Evolutionary conservation across 805 yeast genomes (phyloP).

Genomic region (Ogataea sp.): DNA sequence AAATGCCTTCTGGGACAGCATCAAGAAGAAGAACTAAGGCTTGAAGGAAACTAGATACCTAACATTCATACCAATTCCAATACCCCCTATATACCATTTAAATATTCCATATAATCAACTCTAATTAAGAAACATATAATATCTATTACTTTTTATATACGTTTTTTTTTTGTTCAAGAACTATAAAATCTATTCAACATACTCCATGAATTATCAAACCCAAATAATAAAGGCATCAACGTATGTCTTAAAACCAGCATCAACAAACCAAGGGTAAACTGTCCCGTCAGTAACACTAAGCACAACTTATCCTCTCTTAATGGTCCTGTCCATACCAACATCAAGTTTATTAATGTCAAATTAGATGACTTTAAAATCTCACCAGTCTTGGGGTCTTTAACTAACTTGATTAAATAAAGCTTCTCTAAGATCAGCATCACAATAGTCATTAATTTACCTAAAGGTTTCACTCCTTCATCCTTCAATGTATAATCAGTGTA

Average conservation of each 20-base stretch:
- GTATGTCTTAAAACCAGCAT: slow-evolving; percentile 75
- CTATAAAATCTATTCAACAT: slow-evolving; percentile 23
- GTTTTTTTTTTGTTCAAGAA: not conserved
- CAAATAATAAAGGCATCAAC: slow-evolving; percentile 79
- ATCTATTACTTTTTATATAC: not conserved
- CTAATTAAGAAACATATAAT: too few relatives aligned
- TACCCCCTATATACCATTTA: too few relatives aligned
- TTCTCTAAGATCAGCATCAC: slow-evolving; percentile 39
- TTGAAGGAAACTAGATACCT: not conserved
- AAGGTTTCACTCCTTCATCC: slow-evolving; percentile 24
- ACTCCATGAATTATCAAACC: slow-evolving; percentile 66
- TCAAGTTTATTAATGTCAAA: slow-evolving; percentile 79
- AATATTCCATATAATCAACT: too few relatives aligned
- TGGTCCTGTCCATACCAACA: slow-evolving; percentile 85
- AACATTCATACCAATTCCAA: not conserved
- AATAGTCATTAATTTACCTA: slow-evolving; percentile 22
- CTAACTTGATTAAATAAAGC: slow-evolving; percentile 41
- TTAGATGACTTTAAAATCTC: slow-evolving; percentile 51
- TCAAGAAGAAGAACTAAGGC: not conserved
- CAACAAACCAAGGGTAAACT: slow-evolving; percentile 54
- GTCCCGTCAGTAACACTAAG: slow-evolving; percentile 46
- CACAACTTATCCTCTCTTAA: slow-evolving; percentile 77
- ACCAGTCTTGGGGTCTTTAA: slow-evolving; percentile 15
- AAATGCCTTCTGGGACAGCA: slow-evolving; percentile 27
- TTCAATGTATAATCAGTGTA: slow-evolving; percentile 33